These are phyloP conservation scores for Cladorrhinum samala DNA, from an alignment of 495 filamentous ascomycete species.

Conservation along the genomic window DNA sequence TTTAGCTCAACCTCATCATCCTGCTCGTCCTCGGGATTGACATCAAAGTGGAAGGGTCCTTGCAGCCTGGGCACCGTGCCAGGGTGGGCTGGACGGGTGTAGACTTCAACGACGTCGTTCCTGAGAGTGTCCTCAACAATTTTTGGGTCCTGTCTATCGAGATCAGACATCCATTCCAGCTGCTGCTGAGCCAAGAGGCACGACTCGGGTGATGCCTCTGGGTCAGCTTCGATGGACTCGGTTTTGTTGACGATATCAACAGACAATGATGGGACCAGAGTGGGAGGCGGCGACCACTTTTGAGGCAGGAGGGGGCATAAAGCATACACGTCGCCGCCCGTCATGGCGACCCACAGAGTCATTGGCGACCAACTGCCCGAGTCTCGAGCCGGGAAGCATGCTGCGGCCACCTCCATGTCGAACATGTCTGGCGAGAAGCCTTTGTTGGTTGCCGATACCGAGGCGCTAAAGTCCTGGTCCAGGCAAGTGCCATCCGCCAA, in stretches of 20 bases:
- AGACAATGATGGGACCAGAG: slow-evolving; percentile 69
- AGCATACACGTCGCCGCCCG: slow-evolving; percentile 79
- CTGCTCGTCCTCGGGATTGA: slow-evolving; percentile 56
- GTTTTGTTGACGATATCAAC: slow-evolving; percentile 64
- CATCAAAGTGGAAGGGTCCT: slow-evolving; percentile 72
- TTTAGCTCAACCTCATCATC: slow-evolving; percentile 59
- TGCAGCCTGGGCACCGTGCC: slow-evolving; percentile 73
- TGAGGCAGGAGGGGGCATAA: slow-evolving; percentile 80
- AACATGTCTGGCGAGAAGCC: slow-evolving; percentile 77
- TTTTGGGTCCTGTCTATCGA: slow-evolving; percentile 69
- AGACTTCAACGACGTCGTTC: slow-evolving; percentile 51
- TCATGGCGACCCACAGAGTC: slow-evolving; percentile 90
- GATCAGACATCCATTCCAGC: slow-evolving; percentile 73
- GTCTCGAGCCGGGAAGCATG: slow-evolving; percentile 70
- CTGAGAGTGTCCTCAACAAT: slow-evolving; percentile 35
- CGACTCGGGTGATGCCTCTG: slow-evolving; percentile 45
- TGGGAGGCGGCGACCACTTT: slow-evolving; percentile 73
- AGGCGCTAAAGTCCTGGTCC: slow-evolving; percentile 70
- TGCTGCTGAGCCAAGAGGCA: slow-evolving; percentile 63
- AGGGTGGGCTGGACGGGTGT: slow-evolving; percentile 61
- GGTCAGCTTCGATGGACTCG: slow-evolving; percentile 53
- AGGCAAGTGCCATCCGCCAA: slow-evolving; percentile 69
- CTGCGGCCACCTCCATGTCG: slow-evolving; percentile 83
- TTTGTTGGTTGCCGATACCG: slow-evolving; percentile 62
- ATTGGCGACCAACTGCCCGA: slow-evolving; percentile 83